phyloP scores from a whole-genome alignment of 139 green algal genomes.

The Mesotaenium endlicherianum region DNA sequence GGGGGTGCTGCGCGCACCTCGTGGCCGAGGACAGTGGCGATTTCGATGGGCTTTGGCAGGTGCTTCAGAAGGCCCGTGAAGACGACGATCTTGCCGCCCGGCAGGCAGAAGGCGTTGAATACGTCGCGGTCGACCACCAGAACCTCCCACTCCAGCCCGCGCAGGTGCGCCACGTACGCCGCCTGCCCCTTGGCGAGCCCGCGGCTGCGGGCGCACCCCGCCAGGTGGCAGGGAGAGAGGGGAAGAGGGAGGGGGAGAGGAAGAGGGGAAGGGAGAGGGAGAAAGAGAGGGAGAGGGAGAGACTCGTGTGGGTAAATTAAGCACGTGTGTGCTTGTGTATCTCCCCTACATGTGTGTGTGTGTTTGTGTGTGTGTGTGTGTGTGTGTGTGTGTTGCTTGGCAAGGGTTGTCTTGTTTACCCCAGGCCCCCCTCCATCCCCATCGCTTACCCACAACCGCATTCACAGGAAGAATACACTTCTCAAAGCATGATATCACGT shows the following conservation, averaged over 20 bases:
- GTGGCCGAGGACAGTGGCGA: slow-evolving; percentile 51
- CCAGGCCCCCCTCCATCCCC: too few species aligned
- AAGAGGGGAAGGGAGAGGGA: not conserved
- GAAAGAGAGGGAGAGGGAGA: not conserved
- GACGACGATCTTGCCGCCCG: slow-evolving; percentile 51
- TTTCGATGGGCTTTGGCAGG: slow-evolving; percentile 34
- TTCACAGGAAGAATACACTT: too few species aligned
- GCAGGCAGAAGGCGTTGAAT: slow-evolving; percentile 52
- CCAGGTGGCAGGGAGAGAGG: not conserved
- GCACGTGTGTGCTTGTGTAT: not conserved
- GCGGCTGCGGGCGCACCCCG: not conserved
- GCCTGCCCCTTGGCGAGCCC: not conserved
- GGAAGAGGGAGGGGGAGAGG: not conserved
- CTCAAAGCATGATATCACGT: too few species aligned
- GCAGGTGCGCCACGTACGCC: too few species aligned
- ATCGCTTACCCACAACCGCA: too few species aligned
- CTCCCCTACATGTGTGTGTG: too few species aligned
- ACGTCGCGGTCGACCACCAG: slow-evolving; percentile 41
- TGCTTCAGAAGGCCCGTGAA: slow-evolving; percentile 49
- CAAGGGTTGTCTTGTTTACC: too few species aligned
- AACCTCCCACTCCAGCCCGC: slow-evolving; percentile 51
- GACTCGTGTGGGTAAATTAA: not conserved
- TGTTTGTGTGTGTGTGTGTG: too few species aligned
- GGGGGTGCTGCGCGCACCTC: slow-evolving; percentile 17
- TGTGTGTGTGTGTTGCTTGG: too few species aligned